Evolutionary conservation across 192 early-diverging fungal genomes (phyloP).

Genomic region (Polychytrium aggregatum): DNA sequence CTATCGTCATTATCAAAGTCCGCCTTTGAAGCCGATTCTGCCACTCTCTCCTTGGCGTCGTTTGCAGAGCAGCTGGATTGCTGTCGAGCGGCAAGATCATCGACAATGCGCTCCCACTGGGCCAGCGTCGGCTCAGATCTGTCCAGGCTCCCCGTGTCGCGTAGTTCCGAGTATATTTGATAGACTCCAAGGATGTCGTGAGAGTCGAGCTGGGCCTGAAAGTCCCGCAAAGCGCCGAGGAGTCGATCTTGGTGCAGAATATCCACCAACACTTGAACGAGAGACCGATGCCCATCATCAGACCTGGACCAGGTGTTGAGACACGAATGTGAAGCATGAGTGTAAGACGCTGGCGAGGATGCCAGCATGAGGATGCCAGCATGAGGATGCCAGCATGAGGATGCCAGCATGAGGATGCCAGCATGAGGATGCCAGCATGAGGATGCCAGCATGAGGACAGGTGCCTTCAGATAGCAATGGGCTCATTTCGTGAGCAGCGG

Average conservation of each 20-base stretch:
- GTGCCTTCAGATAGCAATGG: neutral
- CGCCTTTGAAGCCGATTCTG: neutral
- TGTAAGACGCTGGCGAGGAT: neutral
- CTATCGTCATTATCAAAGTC: neutral
- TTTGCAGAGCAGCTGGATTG: neutral
- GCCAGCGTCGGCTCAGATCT: neutral
- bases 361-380: neutral
- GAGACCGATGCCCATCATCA: neutral
- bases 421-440: neutral
- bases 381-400: neutral
- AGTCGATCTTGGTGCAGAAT: slow-evolving; percentile 3
- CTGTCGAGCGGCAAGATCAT: neutral
- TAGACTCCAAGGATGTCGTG: slow-evolving; percentile 14
- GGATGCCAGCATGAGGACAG: neutral
- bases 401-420: neutral
- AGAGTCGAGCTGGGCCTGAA: slow-evolving; percentile 15
- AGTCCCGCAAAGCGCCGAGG: slow-evolving; percentile 1
- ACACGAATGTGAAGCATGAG: neutral
- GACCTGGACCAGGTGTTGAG: too few relatives aligned
- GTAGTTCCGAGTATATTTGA: slow-evolving; percentile 2
- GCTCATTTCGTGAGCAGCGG: neutral
- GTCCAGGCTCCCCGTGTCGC: neutral
- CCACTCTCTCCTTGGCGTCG: neutral
- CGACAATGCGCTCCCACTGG: slow-evolving; percentile 9
- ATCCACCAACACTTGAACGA: slow-evolving; percentile 1